phyloP scores from a whole-genome alignment of 2,329 filamentous ascomycete species.

The Hypoxylon sp. region DNA sequence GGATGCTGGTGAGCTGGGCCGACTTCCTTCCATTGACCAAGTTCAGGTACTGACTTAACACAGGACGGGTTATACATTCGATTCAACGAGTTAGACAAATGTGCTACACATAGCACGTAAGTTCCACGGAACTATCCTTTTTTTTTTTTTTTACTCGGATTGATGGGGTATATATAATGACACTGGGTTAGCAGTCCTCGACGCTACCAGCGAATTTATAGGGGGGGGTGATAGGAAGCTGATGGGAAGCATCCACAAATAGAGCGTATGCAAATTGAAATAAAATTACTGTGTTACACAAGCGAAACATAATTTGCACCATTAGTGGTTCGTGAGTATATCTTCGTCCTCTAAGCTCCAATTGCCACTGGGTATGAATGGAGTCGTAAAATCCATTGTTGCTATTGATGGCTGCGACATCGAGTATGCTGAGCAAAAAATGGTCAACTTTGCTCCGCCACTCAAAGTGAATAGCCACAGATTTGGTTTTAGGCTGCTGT shows the following conservation, averaged over 20 bases:
- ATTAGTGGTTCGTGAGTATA: conserved; percentile 34
- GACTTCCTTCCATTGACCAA: no score
- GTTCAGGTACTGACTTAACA: conserved; percentile 4
- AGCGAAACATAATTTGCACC: neutral
- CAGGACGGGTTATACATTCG: conserved; percentile 37
- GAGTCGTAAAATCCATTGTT: conserved; percentile 69
- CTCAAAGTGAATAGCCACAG: no score
- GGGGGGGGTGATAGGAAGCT: neutral
- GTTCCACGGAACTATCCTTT: neutral
- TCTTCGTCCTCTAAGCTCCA: neutral
- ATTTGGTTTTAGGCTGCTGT: neutral
- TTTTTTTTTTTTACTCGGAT: neutral
- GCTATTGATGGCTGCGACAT: conserved; percentile 61
- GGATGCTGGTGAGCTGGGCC: conserved; percentile 44
- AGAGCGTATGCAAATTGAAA: neutral
- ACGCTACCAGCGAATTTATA: neutral
- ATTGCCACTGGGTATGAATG: neutral
- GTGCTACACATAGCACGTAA: conserved; percentile 1
- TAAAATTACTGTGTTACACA: neutral
- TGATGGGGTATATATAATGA: neutral
- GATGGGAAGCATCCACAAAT: neutral
- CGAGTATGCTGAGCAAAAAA: no score
- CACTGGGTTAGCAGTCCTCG: neutral
- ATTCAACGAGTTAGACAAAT: conserved; percentile 30
- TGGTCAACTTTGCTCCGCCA: no score